Percentiles rank a stretch among this genome's conserved stretches.
Conservation (phyloP, 1,284 basidiomycete species). For the Puccinia polysora region DNA sequence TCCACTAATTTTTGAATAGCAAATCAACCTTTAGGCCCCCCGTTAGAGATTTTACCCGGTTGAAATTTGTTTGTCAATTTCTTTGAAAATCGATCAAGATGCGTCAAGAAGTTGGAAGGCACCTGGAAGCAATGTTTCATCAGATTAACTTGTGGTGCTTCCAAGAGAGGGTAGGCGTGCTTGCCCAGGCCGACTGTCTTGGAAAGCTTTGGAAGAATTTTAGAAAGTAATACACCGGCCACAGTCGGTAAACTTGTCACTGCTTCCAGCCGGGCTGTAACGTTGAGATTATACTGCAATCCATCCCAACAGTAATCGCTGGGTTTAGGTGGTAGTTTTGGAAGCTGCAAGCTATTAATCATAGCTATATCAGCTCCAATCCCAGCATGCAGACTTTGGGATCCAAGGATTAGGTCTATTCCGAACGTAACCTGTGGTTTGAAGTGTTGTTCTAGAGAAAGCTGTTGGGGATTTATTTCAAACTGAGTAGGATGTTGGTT, state of each 20-base stretch:
- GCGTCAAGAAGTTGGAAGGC: conserved; percentile 12
- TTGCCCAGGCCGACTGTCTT: neutral
- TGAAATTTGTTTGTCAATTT: neutral
- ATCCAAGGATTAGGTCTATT: conserved; percentile 1
- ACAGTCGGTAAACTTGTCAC: neutral
- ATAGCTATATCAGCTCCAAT: conserved; percentile 25
- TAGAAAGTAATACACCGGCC: neutral
- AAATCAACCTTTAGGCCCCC: neutral
- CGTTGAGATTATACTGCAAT: conserved; percentile 11
- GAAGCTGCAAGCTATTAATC: conserved; percentile 16
- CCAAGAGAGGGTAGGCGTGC: conserved; percentile 9
- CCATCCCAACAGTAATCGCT: conserved; percentile 2
- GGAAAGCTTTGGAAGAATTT: conserved; percentile 1
- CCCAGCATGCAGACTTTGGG: conserved; percentile 4
- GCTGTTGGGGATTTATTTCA: conserved; percentile 12
- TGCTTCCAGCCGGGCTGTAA: conserved; percentile 21
- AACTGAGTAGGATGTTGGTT: conserved; percentile 20
- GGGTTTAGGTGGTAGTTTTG: neutral
- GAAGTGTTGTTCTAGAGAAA: conserved; percentile 25
- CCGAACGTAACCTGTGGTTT: conserved; percentile 41
- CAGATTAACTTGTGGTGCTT: conserved; percentile 7
- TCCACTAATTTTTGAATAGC: neutral
- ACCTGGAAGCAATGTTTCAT: conserved; percentile 31
- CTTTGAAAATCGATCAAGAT: neutral
- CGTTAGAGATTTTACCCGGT: neutral